Percentiles rank a stretch among this genome's conserved stretches.
These are phyloP conservation scores for Russula vinacea DNA, from an alignment of 768 basidiomycete species.

Conservation along the genomic window DNA sequence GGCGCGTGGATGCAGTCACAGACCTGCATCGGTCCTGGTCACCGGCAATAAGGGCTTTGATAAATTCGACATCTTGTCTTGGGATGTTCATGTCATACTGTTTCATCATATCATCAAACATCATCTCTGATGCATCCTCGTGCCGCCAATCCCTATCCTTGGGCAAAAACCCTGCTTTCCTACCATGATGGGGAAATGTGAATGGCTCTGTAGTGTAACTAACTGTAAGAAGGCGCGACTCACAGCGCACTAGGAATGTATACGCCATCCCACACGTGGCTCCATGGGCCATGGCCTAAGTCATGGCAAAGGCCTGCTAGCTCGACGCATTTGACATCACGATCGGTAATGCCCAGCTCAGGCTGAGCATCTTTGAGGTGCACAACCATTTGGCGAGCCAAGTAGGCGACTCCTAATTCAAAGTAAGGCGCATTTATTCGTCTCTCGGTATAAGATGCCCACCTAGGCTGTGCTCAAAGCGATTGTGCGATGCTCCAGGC, in stretches of 20 bases:
- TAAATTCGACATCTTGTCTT: slow-evolving; percentile 50
- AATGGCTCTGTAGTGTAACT: not conserved
- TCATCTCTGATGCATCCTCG: slow-evolving; percentile 77
- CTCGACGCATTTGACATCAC: slow-evolving; percentile 74
- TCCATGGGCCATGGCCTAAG: slow-evolving; percentile 83
- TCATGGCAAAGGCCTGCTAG: slow-evolving; percentile 83
- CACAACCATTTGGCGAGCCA: slow-evolving; percentile 61
- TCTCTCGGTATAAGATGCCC: slow-evolving; percentile 9
- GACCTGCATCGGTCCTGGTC: slow-evolving; percentile 51
- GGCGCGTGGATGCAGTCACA: slow-evolving; percentile 25
- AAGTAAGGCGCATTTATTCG: slow-evolving; percentile 8
- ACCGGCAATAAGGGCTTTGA: slow-evolving; percentile 79
- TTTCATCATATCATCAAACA: slow-evolving; percentile 67
- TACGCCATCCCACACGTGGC: slow-evolving; percentile 74
- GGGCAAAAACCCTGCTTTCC: slow-evolving; percentile 11
- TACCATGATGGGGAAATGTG: not conserved
- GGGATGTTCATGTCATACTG: slow-evolving; percentile 53
- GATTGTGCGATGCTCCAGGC: slow-evolving; percentile 73
- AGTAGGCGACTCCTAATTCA: slow-evolving; percentile 70
- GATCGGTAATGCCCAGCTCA: slow-evolving; percentile 59
- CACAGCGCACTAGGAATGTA: slow-evolving; percentile 71
- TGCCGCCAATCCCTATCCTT: slow-evolving; percentile 60
- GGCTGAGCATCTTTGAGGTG: slow-evolving; percentile 59
- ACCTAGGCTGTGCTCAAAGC: slow-evolving; percentile 86
- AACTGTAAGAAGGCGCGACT: slow-evolving; percentile 31